These are phyloP conservation scores for Amphicarpaea edgeworthii DNA, from an alignment of 306 rosid genomes.

Conservation along the genomic window DNA sequence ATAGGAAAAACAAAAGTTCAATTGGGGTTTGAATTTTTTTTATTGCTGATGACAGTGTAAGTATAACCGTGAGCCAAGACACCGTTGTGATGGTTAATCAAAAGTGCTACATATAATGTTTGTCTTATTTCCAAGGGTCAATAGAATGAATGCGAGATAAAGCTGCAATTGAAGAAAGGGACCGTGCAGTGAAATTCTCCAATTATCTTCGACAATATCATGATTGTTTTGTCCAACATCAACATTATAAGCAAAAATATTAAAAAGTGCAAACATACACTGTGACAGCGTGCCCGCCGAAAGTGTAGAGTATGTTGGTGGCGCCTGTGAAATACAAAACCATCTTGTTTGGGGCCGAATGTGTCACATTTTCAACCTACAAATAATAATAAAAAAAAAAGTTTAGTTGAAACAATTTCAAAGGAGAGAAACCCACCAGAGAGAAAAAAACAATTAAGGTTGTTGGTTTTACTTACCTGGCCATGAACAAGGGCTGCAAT, in stretches of 20 bases:
- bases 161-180: constrained; percentile 49
- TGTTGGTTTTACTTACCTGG: constrained; percentile 57
- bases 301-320: constrained; percentile 57
- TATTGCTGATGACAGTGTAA: constrained; percentile 36
- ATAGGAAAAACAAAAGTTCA: not conserved
- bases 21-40: not conserved
- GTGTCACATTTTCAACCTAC: constrained; percentile 52
- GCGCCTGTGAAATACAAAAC: constrained; percentile 60
- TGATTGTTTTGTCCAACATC: constrained; percentile 35
- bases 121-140: constrained; percentile 45
- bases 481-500: constrained; percentile 78
- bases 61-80: constrained; percentile 32
- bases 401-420: constrained; percentile 7
- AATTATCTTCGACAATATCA: not conserved
- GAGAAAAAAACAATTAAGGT: constrained; percentile 3
- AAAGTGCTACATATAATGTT: constrained; percentile 39
- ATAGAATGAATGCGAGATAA: constrained; percentile 45
- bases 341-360: constrained; percentile 47
- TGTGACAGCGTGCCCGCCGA: constrained; percentile 61
- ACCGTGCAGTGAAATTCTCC: constrained; percentile 41
- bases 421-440: not conserved
- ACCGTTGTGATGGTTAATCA: constrained; percentile 1
- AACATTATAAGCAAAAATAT: constrained; percentile 31
- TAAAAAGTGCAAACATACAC: constrained; percentile 46
- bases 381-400: not conserved